Conservation (phyloP, 2,329 filamentous ascomycete genomes). For the Rosellinia necatrix region DNA sequence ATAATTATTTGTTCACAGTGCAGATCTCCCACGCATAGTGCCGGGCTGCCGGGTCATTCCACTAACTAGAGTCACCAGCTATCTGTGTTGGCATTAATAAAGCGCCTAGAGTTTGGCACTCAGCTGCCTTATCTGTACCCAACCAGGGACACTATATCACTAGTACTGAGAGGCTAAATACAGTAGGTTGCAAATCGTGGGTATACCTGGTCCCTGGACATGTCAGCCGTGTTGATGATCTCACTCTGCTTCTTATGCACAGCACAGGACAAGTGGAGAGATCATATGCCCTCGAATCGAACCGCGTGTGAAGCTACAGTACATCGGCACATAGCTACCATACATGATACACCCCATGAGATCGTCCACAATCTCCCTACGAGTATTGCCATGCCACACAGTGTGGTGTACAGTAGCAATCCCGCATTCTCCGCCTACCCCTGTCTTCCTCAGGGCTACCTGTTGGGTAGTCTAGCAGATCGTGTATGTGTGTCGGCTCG, state of each 20-base stretch:
- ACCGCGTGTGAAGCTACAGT: too few relatives aligned
- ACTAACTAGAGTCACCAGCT: background rate
- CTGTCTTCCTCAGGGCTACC: constrained; percentile 8
- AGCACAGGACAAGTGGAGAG: too few relatives aligned
- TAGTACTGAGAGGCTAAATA: background rate
- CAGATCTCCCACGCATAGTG: background rate
- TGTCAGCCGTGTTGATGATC: constrained; percentile 6
- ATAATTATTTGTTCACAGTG: too few relatives aligned
- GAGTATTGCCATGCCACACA: constrained; percentile 4
- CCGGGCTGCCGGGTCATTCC: constrained; percentile 4
- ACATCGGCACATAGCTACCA: background rate
- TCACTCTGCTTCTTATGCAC: background rate
- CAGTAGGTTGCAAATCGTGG: background rate
- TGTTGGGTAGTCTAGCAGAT: background rate
- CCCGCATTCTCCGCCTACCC: constrained; percentile 12
- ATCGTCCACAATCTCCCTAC: background rate
- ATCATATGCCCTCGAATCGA: constrained; percentile 5
- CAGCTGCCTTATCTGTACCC: constrained; percentile 17
- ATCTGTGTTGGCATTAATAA: constrained; percentile 8
- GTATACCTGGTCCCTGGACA: background rate
- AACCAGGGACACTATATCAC: constrained; percentile 1
- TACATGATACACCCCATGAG: background rate
- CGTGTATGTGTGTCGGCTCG: constrained; percentile 14
- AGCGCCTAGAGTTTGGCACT: background rate
- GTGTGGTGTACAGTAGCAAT: constrained; percentile 6